Evolutionary conservation across 805 yeast species (phyloP).

Genomic region (Teunomyces panamensis): DNA sequence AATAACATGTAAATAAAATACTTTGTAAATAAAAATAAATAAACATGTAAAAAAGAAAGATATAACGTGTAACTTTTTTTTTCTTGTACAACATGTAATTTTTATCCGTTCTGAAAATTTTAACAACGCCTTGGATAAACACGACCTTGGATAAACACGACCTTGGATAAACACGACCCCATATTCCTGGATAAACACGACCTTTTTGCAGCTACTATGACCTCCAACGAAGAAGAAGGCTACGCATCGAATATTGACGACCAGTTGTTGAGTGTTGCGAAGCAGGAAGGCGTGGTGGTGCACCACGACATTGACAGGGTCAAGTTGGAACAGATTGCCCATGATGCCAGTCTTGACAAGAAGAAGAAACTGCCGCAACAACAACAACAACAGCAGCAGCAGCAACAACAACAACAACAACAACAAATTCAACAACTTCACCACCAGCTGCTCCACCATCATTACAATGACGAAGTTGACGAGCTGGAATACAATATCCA

Average conservation of each 20-base stretch:
- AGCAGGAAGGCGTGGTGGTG: conserved; percentile 24
- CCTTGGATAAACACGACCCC: conserved; percentile 3
- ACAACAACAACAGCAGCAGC: conserved; percentile 10
- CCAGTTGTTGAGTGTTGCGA: conserved; percentile 39
- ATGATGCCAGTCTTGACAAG: conserved; percentile 20
- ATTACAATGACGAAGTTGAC: conserved; percentile 23
- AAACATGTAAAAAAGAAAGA: background rate
- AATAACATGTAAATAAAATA: background rate
- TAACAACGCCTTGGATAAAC: background rate
- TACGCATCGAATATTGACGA: conserved; percentile 39
- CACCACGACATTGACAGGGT: conserved; percentile 13
- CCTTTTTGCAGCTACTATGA: conserved; percentile 11
- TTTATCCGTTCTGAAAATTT: background rate
- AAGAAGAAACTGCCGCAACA: conserved; percentile 4
- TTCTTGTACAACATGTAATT: background rate
- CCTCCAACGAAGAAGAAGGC: conserved; percentile 19
- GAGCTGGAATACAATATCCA: conserved; percentile 43
- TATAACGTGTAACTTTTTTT: background rate
- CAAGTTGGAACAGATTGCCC: conserved; percentile 33
- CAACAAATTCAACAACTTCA: conserved; percentile 10
- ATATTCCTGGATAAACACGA: conserved; percentile 2
- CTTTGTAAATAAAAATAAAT: background rate
- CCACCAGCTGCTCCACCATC: conserved; percentile 7
- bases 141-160: background rate
- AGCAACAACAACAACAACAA: conserved; percentile 21